Evolutionary conservation across 2,329 filamentous ascomycete species (phyloP).

Genomic region (Tolypocladium nubicola): DNA sequence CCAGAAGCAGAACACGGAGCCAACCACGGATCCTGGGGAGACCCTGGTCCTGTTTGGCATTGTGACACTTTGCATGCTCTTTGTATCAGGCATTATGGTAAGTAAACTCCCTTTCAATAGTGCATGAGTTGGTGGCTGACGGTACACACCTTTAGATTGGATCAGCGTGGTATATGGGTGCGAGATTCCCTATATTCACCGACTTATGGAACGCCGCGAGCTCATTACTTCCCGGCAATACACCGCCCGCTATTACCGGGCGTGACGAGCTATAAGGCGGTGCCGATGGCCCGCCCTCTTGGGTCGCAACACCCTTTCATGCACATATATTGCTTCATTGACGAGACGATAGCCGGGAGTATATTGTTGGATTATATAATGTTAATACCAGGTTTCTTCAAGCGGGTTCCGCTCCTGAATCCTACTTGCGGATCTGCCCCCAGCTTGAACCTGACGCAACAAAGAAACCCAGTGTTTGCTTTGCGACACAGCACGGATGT

Average conservation of each 20-base stretch:
- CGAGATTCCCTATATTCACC: conserved; percentile 54
- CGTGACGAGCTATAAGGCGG: conserved; percentile 24
- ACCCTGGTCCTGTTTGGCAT: conserved; percentile 55
- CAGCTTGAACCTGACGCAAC: background rate
- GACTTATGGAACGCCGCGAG: conserved; percentile 16
- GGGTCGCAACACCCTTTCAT: conserved; percentile 1
- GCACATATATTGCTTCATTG: conserved; percentile 1
- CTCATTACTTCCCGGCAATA: conserved; percentile 10
- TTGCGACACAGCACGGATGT: conserved; percentile 75
- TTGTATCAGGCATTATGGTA: conserved; percentile 74
- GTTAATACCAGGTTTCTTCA: background rate
- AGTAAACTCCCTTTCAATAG: background rate
- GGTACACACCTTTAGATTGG: conserved; percentile 48
- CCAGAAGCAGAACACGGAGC: conserved; percentile 27
- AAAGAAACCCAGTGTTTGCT: background rate
- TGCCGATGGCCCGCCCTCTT: conserved; percentile 3
- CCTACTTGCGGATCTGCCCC: background rate
- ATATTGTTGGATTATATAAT: background rate
- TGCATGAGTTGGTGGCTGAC: background rate
- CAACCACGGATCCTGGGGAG: conserved; percentile 44
- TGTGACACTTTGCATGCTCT: conserved; percentile 55
- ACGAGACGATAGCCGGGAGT: background rate
- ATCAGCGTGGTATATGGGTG: conserved; percentile 69
- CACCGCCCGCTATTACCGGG: conserved; percentile 14
- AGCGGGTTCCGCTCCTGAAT: background rate